Conservation (phyloP, 2,329 filamentous ascomycete genomes). For the Aspergillus pseudotamarii region DNA sequence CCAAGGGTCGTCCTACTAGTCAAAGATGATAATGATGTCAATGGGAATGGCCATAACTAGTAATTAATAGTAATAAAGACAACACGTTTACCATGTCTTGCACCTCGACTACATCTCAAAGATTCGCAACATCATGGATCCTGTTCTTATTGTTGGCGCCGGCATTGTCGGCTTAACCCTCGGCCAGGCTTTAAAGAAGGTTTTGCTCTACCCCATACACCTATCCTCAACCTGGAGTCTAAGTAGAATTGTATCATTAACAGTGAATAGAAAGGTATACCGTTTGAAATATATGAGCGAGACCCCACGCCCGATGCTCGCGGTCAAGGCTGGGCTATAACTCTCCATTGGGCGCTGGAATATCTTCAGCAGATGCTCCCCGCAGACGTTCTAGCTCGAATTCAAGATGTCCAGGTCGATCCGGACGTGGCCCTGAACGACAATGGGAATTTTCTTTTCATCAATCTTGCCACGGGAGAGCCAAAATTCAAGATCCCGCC, state of each 20-base stretch:
- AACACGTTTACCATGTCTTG: not conserved
- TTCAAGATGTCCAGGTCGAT: constrained; percentile 28
- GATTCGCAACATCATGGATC: constrained; percentile 18
- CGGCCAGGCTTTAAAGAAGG: constrained; percentile 26
- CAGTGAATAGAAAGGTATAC: constrained; percentile 27
- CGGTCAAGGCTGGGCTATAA: constrained; percentile 32
- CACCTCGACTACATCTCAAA: not conserved
- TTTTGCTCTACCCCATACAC: not conserved
- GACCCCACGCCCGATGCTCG: constrained; percentile 28
- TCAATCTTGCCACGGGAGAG: constrained; percentile 32
- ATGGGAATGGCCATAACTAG: not conserved
- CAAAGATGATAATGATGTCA: not conserved
- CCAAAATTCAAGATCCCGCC: constrained; percentile 35
- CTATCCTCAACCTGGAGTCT: not conserved
- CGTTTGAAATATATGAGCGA: constrained; percentile 35
- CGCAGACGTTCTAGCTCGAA: constrained; percentile 16
- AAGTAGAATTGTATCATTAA: not conserved
- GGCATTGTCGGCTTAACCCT: constrained; percentile 30
- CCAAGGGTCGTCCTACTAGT: not conserved
- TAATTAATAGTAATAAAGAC: not conserved
- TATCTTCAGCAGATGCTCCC: constrained; percentile 26
- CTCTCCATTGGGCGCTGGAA: constrained; percentile 30
- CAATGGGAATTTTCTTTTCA: constrained; percentile 31
- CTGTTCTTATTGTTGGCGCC: constrained; percentile 30
- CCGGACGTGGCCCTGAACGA: constrained; percentile 26